Percentiles rank a stretch among this genome's conserved stretches.
These are phyloP conservation scores for Hortiboletus campestris DNA, from an alignment of 768 basidiomycete genomes.

Conservation along the genomic window DNA sequence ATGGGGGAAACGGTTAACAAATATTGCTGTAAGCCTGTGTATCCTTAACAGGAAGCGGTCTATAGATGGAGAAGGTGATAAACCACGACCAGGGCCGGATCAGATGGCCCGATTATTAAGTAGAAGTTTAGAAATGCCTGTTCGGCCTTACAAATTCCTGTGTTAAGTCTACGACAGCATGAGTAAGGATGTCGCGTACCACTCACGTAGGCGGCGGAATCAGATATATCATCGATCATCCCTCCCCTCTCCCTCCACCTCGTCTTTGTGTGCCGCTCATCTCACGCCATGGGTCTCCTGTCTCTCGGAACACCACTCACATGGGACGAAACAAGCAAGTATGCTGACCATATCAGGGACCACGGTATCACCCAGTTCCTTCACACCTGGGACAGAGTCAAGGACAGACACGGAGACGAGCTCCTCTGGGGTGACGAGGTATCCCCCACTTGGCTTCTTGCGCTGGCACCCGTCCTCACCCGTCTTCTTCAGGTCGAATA, in stretches of 20 bases:
- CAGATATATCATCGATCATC: too few relatives aligned
- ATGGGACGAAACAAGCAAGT: constrained; percentile 87
- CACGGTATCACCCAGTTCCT: constrained; percentile 97
- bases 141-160: too few relatives aligned
- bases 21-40: too few relatives aligned
- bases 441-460: constrained; percentile 15
- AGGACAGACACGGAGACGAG: constrained; percentile 87
- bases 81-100: too few relatives aligned
- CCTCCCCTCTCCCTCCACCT: too few relatives aligned
- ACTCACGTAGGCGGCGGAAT: too few relatives aligned
- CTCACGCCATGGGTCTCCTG: constrained; percentile 77
- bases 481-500: constrained; percentile 75
- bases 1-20: constrained; percentile 61
- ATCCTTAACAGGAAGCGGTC: neutral
- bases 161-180: too few relatives aligned
- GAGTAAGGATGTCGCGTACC: too few relatives aligned
- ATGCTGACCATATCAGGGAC: constrained; percentile 83
- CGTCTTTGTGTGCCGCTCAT: neutral
- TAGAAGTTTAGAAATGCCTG: too few relatives aligned
- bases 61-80: neutral
- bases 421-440: constrained; percentile 99
- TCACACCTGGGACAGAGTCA: constrained; percentile 88
- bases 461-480: constrained; percentile 10
- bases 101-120: too few relatives aligned
- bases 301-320: constrained; percentile 88